phyloP scores from a whole-genome alignment of 2,329 filamentous ascomycete genomes.

The Phialophora macrospora region DNA sequence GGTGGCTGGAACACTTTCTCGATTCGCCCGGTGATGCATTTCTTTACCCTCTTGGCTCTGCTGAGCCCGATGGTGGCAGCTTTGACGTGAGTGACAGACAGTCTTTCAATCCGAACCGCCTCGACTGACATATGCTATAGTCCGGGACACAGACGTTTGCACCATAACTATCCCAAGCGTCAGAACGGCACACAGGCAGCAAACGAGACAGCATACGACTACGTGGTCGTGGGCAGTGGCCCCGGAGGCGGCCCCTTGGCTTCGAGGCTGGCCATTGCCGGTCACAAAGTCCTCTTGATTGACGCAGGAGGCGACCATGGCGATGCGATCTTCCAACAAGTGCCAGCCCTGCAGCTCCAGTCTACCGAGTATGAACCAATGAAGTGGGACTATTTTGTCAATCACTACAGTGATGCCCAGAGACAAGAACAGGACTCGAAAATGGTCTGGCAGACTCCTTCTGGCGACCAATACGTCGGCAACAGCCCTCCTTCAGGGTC shows the following conservation, averaged over 20 bases:
- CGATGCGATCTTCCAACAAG: constrained; percentile 41
- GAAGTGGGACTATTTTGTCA: constrained; percentile 46
- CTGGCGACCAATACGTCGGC: constrained; percentile 60
- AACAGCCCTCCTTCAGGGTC: constrained; percentile 59
- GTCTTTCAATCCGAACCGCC: no score
- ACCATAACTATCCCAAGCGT: constrained; percentile 16
- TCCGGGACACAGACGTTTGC: constrained; percentile 14
- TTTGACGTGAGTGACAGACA: not conserved
- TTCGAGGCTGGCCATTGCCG: constrained; percentile 45
- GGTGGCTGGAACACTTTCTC: not conserved
- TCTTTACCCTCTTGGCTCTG: not conserved
- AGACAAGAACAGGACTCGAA: constrained; percentile 44
- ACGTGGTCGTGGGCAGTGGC: constrained; percentile 49
- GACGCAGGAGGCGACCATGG: constrained; percentile 48
- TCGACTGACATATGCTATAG: not conserved
- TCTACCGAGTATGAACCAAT: constrained; percentile 43
- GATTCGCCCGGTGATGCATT: not conserved
- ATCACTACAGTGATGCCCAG: constrained; percentile 44
- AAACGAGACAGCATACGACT: constrained; percentile 42
- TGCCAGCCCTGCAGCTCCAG: constrained; percentile 42
- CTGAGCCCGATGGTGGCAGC: not conserved
- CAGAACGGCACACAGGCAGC: constrained; percentile 19
- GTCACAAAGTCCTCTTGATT: constrained; percentile 47
- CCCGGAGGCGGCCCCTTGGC: constrained; percentile 47
- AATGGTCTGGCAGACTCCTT: constrained; percentile 50